Evolutionary conservation across 2,329 filamentous ascomycete genomes (phyloP), one percentile per base, ranked within the genome.

Genomic region (Pyrenochaeta sp.): DNA sequence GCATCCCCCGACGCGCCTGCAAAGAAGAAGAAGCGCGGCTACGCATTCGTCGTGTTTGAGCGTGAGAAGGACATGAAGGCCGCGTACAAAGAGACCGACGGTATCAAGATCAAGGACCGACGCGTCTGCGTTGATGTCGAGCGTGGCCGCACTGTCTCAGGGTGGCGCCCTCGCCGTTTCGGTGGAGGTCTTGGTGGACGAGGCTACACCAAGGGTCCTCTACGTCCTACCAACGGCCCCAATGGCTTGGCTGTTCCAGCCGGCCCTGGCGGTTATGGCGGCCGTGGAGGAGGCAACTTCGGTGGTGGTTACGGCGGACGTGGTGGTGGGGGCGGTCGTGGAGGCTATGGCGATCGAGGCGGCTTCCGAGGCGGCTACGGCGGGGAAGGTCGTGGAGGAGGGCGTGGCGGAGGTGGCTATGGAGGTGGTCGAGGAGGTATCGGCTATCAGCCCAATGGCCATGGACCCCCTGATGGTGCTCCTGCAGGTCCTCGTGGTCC

Each of bases 1-100:
- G 81, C 84, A 81, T 58, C 82, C 82, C 66, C 87, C 81, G 72
- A 83, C 81, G 43, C 88, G 34, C 59, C 68, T 9, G 39, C 52
- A 6, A 74, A 74, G 57, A 77, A 74, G 65, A 90, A 92, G 75
- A 89, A 95, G 67, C 82, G 87, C 64, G 94, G 94, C 51, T 99
- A 99, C 73, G 94, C 90, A 50, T 99, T 99, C 69, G 88, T 99
- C 60, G 90, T 97, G 41, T 99, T 93, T 69, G 93, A 97, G 74
- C 87, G 90, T 72, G 94, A 97, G 76, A 92, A 93, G 74, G 94
- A 97, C 71, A 96, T 97, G 92, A 95, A 95, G 90, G 94, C 92
- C 80, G 94, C 94, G 74, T 86, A 96, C 79, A 96, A 88, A 67
- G 84, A 86, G 66, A 85, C 82, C 56, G 92, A 97, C 81, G 90